These are phyloP conservation scores for Triticum monococcum DNA, from an alignment of 176 grass and related monocot genomes.

Conservation along the genomic window DNA sequence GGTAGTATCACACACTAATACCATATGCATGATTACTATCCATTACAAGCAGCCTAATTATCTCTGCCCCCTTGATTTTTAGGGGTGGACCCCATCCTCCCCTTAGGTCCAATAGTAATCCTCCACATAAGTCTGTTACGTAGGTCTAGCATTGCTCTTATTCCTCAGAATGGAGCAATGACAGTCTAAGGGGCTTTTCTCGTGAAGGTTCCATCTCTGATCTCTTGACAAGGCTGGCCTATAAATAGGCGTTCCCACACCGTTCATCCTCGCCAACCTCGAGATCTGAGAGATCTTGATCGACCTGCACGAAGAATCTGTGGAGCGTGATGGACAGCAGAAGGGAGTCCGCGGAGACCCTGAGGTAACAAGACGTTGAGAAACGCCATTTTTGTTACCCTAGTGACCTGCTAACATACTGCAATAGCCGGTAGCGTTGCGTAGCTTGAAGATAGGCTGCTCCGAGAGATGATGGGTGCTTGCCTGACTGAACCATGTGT, in stretches of 20 bases:
- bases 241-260: conserved; percentile 36
- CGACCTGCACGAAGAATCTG: conserved; percentile 23
- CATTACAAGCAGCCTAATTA: too few relatives aligned
- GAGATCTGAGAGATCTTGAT: conserved; percentile 22
- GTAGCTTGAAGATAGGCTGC: too few relatives aligned
- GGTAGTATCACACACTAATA: too few relatives aligned
- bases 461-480: too few relatives aligned
- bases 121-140: too few relatives aligned
- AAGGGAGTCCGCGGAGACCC: conserved; percentile 49
- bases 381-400: neutral
- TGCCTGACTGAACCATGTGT: neutral
- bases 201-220: conserved; percentile 29
- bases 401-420: too few relatives aligned
- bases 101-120: too few relatives aligned
- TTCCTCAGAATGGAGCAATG: neutral
- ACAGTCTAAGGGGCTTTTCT: neutral
- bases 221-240: conserved; percentile 24
- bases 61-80: too few relatives aligned
- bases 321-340: conserved; percentile 33
- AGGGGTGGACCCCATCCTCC: too few relatives aligned
- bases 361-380: conserved; percentile 21
- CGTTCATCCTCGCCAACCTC: conserved; percentile 30
- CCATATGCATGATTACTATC: too few relatives aligned
- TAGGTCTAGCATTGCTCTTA: too few relatives aligned
- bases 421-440: too few relatives aligned